Conservation (phyloP, 371 early-diverging fungal genomes). For the Dinochytrium kinnereticum region DNA sequence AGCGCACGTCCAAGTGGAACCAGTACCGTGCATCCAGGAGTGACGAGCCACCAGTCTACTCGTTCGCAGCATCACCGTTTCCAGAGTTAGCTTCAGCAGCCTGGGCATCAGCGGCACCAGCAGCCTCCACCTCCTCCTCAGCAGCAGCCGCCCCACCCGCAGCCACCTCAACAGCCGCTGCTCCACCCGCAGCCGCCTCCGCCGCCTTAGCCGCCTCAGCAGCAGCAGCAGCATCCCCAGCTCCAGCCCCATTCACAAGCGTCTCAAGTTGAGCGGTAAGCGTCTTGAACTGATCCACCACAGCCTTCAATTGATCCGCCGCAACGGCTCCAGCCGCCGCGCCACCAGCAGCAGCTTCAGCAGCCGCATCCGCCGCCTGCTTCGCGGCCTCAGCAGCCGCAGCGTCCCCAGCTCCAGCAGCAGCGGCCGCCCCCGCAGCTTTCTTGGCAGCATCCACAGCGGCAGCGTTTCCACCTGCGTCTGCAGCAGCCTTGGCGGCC, state of each 20-base stretch:
- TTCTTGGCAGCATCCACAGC: neutral
- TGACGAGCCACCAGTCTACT: no score
- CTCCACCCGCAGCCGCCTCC: neutral
- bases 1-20: no score
- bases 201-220: neutral
- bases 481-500: neutral
- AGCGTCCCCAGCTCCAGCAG: neutral
- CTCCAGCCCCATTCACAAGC: neutral
- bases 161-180: neutral
- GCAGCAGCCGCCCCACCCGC: neutral
- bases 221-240: neutral
- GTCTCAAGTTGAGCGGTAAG: neutral
- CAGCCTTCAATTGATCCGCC: neutral
- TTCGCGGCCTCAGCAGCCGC: neutral
- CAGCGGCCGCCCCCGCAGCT: neutral
- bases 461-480: neutral
- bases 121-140: neutral
- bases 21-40: no score
- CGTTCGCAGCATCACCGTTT: no score
- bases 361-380: neutral
- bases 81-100: neutral
- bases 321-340: neutral
- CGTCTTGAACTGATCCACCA: neutral
- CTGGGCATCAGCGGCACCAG: neutral
- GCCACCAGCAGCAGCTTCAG: neutral